Conservation (phyloP, 169 alveolate genomes). For the Eimeria acervulina region DNA sequence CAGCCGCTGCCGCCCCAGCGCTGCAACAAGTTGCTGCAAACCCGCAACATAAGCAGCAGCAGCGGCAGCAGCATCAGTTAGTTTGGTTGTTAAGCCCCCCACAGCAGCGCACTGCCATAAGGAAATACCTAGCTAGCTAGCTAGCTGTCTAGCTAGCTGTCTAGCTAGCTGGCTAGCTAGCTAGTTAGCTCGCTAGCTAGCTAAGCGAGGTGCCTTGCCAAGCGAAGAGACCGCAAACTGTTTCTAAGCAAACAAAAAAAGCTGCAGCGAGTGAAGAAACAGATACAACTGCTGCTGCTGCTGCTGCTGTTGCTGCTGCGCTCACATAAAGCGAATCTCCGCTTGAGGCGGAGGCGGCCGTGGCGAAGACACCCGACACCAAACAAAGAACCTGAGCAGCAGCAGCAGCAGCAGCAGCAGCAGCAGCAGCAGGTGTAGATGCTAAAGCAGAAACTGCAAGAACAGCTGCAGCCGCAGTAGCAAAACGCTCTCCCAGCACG, state of each 20-base stretch:
- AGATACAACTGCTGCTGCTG: constrained; percentile 20
- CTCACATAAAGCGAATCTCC: constrained; percentile 20
- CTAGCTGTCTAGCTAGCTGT: background rate
- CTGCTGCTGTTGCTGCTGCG: constrained; percentile 41
- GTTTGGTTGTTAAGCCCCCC: background rate
- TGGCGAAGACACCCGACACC: constrained; percentile 57
- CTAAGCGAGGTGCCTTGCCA: no score
- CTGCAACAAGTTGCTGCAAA: constrained; percentile 8
- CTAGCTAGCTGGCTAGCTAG: no score
- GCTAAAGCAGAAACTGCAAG: background rate
- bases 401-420: constrained; percentile 41
- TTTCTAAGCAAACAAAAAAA: no score
- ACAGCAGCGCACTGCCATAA: background rate
- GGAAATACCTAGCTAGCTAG: constrained; percentile 3
- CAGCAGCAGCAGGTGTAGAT: background rate
- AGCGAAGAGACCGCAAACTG: no score
- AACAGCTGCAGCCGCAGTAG: background rate
- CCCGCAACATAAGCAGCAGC: background rate
- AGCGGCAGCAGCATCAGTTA: constrained; percentile 18
- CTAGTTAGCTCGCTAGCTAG: no score
- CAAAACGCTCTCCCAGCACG: background rate
- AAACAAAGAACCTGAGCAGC: constrained; percentile 13
- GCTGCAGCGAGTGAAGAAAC: background rate
- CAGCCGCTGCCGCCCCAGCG: constrained; percentile 55
- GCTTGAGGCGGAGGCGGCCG: constrained; percentile 27